Evolutionary conservation across 73 alveolate genomes (phyloP).

Genomic region (Paramecium biaurelia): DNA sequence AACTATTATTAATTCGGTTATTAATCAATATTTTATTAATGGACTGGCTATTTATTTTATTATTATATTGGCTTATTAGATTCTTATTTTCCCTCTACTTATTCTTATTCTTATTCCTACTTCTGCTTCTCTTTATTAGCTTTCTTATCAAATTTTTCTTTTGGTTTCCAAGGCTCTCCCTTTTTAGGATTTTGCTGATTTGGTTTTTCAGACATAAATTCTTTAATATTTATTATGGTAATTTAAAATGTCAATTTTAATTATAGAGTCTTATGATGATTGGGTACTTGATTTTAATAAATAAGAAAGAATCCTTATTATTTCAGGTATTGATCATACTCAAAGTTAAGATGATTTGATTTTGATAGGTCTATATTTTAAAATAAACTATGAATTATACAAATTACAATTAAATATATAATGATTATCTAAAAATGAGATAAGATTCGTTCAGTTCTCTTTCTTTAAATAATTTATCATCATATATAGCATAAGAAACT

Average conservation of each 20-base stretch:
- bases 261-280: not conserved
- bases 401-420: no score
- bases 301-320: no score
- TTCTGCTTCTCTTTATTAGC: slow-evolving; percentile 4
- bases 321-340: no score
- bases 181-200: not conserved
- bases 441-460: no score
- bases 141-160: slow-evolving; percentile 48
- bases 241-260: not conserved
- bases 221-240: not conserved
- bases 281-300: no score
- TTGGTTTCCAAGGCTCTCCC: slow-evolving; percentile 56
- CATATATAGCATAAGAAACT: no score
- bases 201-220: not conserved
- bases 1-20: not conserved
- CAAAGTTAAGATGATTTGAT: no score
- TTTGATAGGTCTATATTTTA: no score
- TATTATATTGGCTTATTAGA: not conserved
- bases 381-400: no score
- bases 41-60: not conserved
- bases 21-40: not conserved
- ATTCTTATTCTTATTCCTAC: not conserved
- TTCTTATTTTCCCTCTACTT: not conserved
- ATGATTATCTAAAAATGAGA: no score
- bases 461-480: no score